Evolutionary conservation across 768 basidiomycete species (phyloP).

Genomic region (Trametes cingulata): DNA sequence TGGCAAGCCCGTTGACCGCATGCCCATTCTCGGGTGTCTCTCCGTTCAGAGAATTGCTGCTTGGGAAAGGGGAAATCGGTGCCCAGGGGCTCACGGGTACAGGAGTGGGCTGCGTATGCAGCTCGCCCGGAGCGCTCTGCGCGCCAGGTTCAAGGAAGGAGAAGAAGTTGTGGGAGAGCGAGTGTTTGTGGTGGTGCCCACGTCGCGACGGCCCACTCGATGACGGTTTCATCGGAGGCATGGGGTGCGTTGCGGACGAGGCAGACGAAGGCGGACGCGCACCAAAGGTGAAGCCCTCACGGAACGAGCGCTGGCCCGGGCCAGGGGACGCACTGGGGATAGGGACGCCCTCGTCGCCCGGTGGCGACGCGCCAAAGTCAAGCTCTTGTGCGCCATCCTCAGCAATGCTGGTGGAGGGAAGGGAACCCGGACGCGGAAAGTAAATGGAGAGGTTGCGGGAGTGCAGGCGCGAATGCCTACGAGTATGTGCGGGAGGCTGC

Average conservation of each 20-base stretch:
- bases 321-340: conserved; percentile 44
- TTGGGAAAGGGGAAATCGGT: conserved; percentile 48
- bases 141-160: conserved; percentile 86
- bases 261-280: conserved; percentile 45
- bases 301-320: conserved; percentile 41
- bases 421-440: conserved; percentile 79
- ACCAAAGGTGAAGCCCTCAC: conserved; percentile 67
- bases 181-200: conserved; percentile 93
- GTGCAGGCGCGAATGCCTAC: conserved; percentile 72
- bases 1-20: background rate
- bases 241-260: conserved; percentile 22
- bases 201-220: conserved; percentile 45
- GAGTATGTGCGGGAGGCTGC: conserved; percentile 31
- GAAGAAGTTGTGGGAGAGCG: conserved; percentile 92
- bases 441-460: conserved; percentile 90
- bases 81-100: conserved; percentile 68
- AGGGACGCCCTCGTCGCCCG: conserved; percentile 41
- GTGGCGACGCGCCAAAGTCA: background rate
- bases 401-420: conserved; percentile 59
- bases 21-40: conserved; percentile 12
- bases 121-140: conserved; percentile 33
- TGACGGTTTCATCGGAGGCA: conserved; percentile 31
- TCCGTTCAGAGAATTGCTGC: conserved; percentile 6
- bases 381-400: conserved; percentile 66
- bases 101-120: conserved; percentile 61